phyloP scores from a whole-genome alignment of 2,329 filamentous ascomycete genomes.

The Alternaria brassicicola region DNA sequence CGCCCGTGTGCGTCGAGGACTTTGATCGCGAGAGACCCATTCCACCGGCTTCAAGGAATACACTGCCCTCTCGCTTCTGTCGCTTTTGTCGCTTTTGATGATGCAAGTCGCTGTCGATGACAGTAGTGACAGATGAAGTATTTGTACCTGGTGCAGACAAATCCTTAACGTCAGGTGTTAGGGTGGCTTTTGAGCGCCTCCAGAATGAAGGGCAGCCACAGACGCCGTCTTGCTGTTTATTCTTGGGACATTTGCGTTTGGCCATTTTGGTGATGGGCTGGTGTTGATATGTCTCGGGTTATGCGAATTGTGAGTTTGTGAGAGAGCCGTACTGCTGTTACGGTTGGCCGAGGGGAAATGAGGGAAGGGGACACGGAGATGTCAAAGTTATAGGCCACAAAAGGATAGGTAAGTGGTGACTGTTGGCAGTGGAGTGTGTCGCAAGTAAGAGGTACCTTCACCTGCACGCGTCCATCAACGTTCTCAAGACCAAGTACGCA shows the following conservation, averaged over 20 bases:
- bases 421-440: not conserved
- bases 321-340: not conserved
- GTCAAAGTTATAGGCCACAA: not conserved
- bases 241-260: constrained; percentile 12
- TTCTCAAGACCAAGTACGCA: too few relatives aligned
- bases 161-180: not conserved
- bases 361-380: not conserved
- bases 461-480: not conserved
- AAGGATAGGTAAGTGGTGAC: not conserved
- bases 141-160: not conserved
- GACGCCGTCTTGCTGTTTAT: constrained; percentile 24
- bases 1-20: not conserved
- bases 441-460: not conserved
- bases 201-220: constrained; percentile 38
- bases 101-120: not conserved
- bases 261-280: not conserved
- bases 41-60: not conserved
- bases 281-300: not conserved
- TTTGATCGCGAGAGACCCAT: not conserved
- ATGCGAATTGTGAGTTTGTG: not conserved
- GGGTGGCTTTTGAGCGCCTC: constrained; percentile 1
- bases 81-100: not conserved
- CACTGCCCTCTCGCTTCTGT: not conserved
- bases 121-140: too few relatives aligned
- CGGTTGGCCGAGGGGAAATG: not conserved